A percentile compares a stretch with the other conserved stretches of the same genome.
These are phyloP conservation scores for Talaromyces sp. DNA, from an alignment of 2,329 filamentous ascomycete species.

Conservation along the genomic window DNA sequence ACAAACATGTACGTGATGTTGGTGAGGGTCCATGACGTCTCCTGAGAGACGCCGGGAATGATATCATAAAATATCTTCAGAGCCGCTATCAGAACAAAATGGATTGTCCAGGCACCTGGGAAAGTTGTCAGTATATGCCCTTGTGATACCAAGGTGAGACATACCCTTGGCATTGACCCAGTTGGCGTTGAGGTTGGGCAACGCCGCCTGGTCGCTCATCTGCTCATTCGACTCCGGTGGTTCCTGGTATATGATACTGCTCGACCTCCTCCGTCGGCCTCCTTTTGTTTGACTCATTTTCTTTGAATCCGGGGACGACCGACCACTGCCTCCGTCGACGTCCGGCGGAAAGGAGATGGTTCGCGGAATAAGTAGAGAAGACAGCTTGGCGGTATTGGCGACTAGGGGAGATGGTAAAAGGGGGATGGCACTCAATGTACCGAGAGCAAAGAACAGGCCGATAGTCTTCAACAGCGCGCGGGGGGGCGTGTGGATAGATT, in stretches of 20 bases:
- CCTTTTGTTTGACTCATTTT: conserved; percentile 58
- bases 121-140: conserved; percentile 3
- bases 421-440: conserved; percentile 16
- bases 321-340: conserved; percentile 59
- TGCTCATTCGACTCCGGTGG: conserved; percentile 95
- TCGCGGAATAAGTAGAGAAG: conserved; percentile 83
- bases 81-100: conserved; percentile 83
- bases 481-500: neutral
- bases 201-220: conserved; percentile 89
- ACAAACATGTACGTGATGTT: conserved; percentile 99
- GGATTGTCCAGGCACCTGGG: conserved; percentile 83
- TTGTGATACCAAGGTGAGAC: neutral
- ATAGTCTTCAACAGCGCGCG: neutral
- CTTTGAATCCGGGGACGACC: conserved; percentile 57
- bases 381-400: conserved; percentile 87
- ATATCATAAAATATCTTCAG: conserved; percentile 98
- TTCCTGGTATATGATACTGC: conserved; percentile 97
- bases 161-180: conserved; percentile 99
- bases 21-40: conserved; percentile 97
- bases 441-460: neutral
- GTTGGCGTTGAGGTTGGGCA: conserved; percentile 94
- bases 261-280: conserved; percentile 85
- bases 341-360: conserved; percentile 89
- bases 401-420: conserved; percentile 24
- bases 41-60: conserved; percentile 91